Evolutionary conservation across 2,329 filamentous ascomycete species (phyloP), one percentile per base, ranked within the genome.

Genomic region (Sclerotinia nivalis): DNA sequence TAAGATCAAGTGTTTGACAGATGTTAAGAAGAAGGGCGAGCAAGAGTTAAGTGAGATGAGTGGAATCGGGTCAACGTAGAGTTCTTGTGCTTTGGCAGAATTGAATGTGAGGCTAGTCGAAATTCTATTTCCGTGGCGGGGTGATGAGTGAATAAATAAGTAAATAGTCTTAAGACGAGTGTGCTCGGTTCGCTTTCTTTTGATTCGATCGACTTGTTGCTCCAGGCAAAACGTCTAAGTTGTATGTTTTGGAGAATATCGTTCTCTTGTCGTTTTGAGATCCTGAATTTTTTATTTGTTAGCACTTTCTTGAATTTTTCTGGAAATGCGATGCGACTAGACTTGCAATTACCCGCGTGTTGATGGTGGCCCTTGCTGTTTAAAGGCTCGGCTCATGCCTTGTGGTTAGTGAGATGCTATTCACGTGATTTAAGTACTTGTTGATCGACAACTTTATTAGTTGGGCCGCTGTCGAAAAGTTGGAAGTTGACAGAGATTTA

Each of bases 111-210:
- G 47, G 58, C 67, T 64, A 64, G 67, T 69, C 59, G 66, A 69
- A 69, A 43, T 69, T 69, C 67, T 50, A 52, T 34, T 64, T 55
- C 40, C 25, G 59, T 69, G 49, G 67, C 58, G 67, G 67, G 67
- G 58, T 55, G 45, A 49, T 37, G 66, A 34, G 58, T 69, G 34
- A 54, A 43, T 52, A 25, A 25, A 66, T 43, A 50, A 50, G 47
- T 43, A 28, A 54, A 50, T 61, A 45, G 40, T 68, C 31, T 22
- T 40, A 18, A 25, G 22, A 60, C 10, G 34, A 43, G 12, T 54
- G 31, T 66, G 31, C 22, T 66, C 50, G 15, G 34, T 55, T 8
- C 4, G 20, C 28, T 54, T 28, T 31, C 15, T 28, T 31, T 15
- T 22, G 40, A 62, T 62, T 49, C 4, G 25, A 49, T 65, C 20